A percentile compares a stretch with the other conserved stretches of the same genome.
Evolutionary conservation across 148 eudicot genomes (phyloP).

Genomic region (Rhododendron vialii): DNA sequence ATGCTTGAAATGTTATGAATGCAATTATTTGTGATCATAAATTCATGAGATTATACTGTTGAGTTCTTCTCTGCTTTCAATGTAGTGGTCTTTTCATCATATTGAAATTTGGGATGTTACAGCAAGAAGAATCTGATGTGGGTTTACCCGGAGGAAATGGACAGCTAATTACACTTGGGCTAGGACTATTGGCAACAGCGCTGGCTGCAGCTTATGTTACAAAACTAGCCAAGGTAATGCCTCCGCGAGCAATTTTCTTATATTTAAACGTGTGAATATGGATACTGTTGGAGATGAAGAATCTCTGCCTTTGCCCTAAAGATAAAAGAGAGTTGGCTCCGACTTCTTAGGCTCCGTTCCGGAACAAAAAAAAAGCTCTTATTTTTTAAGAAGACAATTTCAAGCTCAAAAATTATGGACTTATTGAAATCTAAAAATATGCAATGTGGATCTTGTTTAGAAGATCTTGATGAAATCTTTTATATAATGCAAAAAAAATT

Average conservation of each 20-base stretch:
- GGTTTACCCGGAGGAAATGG: constrained; percentile 64
- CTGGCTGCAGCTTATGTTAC: constrained; percentile 89
- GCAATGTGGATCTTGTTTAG: too few relatives aligned
- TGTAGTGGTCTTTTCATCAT: background rate
- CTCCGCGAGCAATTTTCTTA: background rate
- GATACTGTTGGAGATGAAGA: background rate
- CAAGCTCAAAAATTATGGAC: too few relatives aligned
- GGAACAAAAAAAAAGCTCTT: too few relatives aligned
- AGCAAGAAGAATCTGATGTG: constrained; percentile 84
- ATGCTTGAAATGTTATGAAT: background rate
- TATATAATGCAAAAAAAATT: too few relatives aligned
- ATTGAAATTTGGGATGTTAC: constrained; percentile 13
- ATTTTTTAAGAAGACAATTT: too few relatives aligned
- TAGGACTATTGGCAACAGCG: constrained; percentile 81
- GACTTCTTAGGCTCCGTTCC: too few relatives aligned
- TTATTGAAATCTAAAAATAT: too few relatives aligned
- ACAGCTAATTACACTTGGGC: constrained; percentile 79
- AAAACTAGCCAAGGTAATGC: constrained; percentile 72
- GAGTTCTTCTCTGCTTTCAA: background rate
- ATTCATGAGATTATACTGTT: background rate
- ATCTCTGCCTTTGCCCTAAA: background rate
- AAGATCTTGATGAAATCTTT: too few relatives aligned
- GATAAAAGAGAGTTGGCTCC: background rate
- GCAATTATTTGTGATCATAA: background rate
- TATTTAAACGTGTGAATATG: background rate